These are phyloP conservation scores for Pseudopyrenochaeta lycopersici DNA, from an alignment of 2,329 filamentous ascomycete species.

Conservation along the genomic window DNA sequence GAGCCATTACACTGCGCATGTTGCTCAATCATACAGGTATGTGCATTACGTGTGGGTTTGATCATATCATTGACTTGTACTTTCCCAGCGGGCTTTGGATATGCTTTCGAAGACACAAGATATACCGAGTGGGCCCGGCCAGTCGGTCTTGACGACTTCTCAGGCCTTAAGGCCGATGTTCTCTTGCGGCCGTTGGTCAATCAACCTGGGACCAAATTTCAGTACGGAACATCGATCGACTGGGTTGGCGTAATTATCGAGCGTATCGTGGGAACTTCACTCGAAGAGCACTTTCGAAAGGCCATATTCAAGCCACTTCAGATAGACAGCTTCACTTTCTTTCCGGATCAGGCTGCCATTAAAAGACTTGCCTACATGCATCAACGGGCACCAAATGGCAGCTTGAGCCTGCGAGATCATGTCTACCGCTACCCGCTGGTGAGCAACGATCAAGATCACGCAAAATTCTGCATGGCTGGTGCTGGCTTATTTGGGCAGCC, in stretches of 20 bases:
- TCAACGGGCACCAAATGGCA: too few relatives aligned
- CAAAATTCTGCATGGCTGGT: too few relatives aligned
- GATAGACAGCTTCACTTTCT: not conserved
- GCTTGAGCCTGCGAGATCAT: too few relatives aligned
- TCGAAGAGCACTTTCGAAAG: not conserved
- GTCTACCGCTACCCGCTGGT: too few relatives aligned
- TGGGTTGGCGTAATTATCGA: not conserved
- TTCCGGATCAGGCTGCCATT: too few relatives aligned
- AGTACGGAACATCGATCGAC: not conserved
- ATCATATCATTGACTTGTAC: too few relatives aligned
- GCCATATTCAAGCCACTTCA: not conserved
- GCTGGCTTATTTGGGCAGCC: too few relatives aligned
- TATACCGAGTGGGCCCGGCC: not conserved
- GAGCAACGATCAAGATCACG: too few relatives aligned
- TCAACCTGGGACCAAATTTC: not conserved
- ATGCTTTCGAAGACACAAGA: slow-evolving; percentile 1
- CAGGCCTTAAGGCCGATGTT: not conserved
- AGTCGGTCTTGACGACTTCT: not conserved
- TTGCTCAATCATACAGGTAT: slow-evolving; percentile 1
- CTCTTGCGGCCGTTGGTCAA: not conserved
- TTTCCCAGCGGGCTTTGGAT: slow-evolving; percentile 6
- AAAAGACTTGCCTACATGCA: too few relatives aligned
- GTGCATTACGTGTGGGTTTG: too few relatives aligned
- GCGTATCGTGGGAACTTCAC: not conserved
- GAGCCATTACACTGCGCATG: slow-evolving; percentile 3